Evolutionary conservation across 1,284 basidiomycete species (phyloP).

Genomic region (Naganishia albida): DNA sequence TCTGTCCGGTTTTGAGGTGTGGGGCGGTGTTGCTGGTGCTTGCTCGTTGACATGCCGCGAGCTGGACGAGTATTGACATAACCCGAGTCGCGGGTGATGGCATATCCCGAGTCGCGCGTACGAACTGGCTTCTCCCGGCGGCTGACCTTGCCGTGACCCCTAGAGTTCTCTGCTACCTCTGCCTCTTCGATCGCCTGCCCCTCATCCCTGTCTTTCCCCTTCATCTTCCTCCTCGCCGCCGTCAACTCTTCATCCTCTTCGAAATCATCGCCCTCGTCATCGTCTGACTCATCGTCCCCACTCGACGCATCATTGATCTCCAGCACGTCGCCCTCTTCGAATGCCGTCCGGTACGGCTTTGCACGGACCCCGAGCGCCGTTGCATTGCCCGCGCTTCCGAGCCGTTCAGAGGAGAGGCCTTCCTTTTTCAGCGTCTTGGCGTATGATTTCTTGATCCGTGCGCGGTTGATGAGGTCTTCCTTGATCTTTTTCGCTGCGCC

Average conservation of each 20-base stretch:
- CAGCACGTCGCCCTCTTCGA: constrained; percentile 3
- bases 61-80: not conserved
- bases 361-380: constrained; percentile 8
- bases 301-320: not conserved
- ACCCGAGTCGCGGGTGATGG: not conserved
- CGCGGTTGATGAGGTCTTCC: constrained; percentile 57
- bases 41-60: not conserved
- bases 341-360: constrained; percentile 4
- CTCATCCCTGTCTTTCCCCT: constrained; percentile 22
- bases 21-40: not conserved
- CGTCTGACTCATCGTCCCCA: constrained; percentile 15
- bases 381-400: constrained; percentile 38
- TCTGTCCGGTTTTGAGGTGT: not conserved
- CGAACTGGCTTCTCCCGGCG: not conserved
- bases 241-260: constrained; percentile 18
- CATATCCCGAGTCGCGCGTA: not conserved
- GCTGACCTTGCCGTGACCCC: not conserved
- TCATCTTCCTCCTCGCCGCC: constrained; percentile 16
- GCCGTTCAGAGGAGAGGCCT: constrained; percentile 47
- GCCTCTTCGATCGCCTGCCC: not conserved
- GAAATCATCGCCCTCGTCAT: constrained; percentile 24
- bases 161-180: not conserved
- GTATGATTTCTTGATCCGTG: constrained; percentile 58
- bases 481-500: constrained; percentile 58
- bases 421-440: constrained; percentile 56